Evolutionary conservation across 768 basidiomycete species (phyloP).

Genomic region (Cystofilobasidium capitatum): DNA sequence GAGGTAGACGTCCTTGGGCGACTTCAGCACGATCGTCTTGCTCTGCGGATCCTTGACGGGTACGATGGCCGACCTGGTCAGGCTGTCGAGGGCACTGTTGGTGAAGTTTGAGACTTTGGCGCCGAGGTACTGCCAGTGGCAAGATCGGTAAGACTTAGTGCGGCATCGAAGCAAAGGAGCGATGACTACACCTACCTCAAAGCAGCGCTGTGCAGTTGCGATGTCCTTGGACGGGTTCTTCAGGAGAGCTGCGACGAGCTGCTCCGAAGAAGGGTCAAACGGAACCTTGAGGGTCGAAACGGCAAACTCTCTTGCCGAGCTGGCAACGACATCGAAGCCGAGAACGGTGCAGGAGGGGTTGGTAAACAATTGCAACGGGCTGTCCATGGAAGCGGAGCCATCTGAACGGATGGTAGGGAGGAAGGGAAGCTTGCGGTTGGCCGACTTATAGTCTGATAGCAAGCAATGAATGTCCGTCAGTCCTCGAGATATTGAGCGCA

Average conservation of each 20-base stretch:
- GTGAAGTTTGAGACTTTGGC: constrained; percentile 46
- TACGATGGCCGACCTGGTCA: constrained; percentile 58
- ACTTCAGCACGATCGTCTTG: not conserved
- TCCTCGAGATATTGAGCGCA: too few species aligned
- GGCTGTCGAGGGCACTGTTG: constrained; percentile 46
- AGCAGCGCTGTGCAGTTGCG: constrained; percentile 54
- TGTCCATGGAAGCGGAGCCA: constrained; percentile 49
- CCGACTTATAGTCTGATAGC: constrained; percentile 46
- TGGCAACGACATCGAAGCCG: constrained; percentile 64
- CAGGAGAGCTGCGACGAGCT: constrained; percentile 53
- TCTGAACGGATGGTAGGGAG: constrained; percentile 60
- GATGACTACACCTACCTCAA: constrained; percentile 48
- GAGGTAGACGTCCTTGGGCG: constrained; percentile 36
- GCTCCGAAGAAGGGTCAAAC: constrained; percentile 56
- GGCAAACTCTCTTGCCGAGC: constrained; percentile 34
- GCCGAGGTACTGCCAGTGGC: constrained; percentile 26
- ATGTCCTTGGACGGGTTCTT: constrained; percentile 52
- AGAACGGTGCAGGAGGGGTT: constrained; percentile 57
- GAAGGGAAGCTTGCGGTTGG: constrained; percentile 50
- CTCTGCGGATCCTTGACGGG: constrained; percentile 43
- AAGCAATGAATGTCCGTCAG: too few species aligned
- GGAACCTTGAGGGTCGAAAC: constrained; percentile 57
- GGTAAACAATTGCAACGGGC: constrained; percentile 62
- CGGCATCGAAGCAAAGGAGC: not conserved
- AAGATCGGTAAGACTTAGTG: not conserved